These are phyloP conservation scores for Rubia yunnanensis DNA, from an alignment of 257 asterid species.

Conservation along the genomic window DNA sequence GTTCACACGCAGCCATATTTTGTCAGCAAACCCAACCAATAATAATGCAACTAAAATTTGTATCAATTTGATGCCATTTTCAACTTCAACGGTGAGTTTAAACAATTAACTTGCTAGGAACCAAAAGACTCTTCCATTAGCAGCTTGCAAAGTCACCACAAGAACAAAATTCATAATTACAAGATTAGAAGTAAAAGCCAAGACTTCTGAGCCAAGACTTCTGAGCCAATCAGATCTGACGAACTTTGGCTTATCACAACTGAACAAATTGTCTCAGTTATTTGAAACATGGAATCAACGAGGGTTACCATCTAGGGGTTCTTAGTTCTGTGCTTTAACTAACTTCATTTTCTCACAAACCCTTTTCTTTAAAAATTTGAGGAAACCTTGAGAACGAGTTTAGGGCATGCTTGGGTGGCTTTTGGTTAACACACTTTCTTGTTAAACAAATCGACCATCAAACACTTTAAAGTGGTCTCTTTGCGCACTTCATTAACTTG, in stretches of 20 bases:
- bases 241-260: neutral
- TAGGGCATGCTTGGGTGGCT: neutral
- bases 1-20: slow-evolving; percentile 25
- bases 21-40: slow-evolving; percentile 21
- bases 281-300: neutral
- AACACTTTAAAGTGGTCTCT: neutral
- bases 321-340: neutral
- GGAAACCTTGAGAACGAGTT: neutral
- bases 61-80: neutral
- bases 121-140: neutral
- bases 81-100: neutral
- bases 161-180: neutral
- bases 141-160: neutral
- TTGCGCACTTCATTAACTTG: neutral
- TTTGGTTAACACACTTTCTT: too few species aligned
- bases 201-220: neutral
- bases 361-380: neutral
- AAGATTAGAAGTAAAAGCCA: neutral
- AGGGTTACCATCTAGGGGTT: neutral
- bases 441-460: neutral
- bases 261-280: neutral
- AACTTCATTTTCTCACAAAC: neutral
- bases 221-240: neutral
- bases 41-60: neutral
- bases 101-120: neutral